A percentile compares a stretch with the other conserved stretches of the same genome.
phyloP scores from a whole-genome alignment of 2,329 filamentous ascomycete species.

The Pseudogymnoascus sp. region DNA sequence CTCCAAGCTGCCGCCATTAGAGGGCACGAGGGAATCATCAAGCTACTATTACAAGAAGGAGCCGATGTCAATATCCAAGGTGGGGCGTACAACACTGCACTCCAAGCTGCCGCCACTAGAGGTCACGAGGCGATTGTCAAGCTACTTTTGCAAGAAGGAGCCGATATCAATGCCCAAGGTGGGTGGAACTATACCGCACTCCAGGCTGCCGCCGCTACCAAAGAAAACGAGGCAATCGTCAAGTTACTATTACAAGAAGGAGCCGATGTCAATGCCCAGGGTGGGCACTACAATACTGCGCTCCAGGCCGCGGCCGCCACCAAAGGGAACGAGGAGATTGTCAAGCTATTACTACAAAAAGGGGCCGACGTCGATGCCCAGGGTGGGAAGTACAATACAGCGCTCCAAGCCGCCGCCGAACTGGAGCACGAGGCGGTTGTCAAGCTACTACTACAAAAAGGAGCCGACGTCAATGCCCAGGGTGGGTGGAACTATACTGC shows the following conservation, averaged over 20 bases:
- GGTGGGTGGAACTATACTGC: too few relatives aligned
- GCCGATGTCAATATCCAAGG: constrained; percentile 19
- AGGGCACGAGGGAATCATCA: constrained; percentile 1
- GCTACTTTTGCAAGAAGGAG: too few relatives aligned
- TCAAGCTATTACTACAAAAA: too few relatives aligned
- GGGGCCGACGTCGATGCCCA: neutral
- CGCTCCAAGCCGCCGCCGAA: neutral
- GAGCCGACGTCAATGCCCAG: too few relatives aligned
- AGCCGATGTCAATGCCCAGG: too few relatives aligned
- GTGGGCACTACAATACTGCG: constrained; percentile 1
- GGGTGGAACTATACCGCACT: too few relatives aligned
- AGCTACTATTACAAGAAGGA: constrained; percentile 9
- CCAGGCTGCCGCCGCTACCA: too few relatives aligned
- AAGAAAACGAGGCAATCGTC: neutral
- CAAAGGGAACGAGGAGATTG: too few relatives aligned
- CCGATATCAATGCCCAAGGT: too few relatives aligned
- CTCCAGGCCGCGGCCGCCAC: neutral
- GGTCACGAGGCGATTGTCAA: too few relatives aligned
- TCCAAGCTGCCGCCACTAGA: neutral
- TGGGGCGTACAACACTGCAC: neutral
- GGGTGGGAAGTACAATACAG: constrained; percentile 2
- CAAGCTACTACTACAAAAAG: too few relatives aligned
- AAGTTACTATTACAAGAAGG: too few relatives aligned
- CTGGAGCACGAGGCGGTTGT: neutral
- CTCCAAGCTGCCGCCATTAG: constrained; percentile 14